These are phyloP conservation scores for Xylaria hypoxylon DNA, from an alignment of 2,329 filamentous ascomycete genomes.

Conservation along the genomic window DNA sequence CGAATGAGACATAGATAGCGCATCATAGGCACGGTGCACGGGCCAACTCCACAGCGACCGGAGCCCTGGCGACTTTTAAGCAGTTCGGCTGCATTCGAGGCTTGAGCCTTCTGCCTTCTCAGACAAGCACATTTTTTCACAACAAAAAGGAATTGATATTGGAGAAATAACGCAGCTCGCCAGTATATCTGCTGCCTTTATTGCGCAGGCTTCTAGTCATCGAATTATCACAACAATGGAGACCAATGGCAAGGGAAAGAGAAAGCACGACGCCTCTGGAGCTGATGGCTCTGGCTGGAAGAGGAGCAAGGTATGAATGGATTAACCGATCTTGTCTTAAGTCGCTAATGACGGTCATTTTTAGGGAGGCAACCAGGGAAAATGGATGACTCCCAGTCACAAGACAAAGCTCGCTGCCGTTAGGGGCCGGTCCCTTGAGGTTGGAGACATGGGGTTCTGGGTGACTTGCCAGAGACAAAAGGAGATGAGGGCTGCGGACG, in stretches of 20 bases:
- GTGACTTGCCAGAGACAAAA: constrained; percentile 79
- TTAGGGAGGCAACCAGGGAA: constrained; percentile 65
- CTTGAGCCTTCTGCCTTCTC: too few relatives aligned
- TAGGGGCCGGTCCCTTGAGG: constrained; percentile 63
- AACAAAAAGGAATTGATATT: neutral
- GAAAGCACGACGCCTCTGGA: constrained; percentile 51
- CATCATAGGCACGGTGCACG: constrained; percentile 17
- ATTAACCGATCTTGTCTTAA: neutral
- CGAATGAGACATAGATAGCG: neutral
- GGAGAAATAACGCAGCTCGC: too few relatives aligned
- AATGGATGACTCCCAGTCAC: constrained; percentile 72
- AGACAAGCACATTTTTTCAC: neutral
- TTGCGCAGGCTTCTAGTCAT: neutral
- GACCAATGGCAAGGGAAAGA: constrained; percentile 49
- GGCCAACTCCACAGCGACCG: constrained; percentile 14
- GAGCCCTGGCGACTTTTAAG: neutral
- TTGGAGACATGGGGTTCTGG: constrained; percentile 81
- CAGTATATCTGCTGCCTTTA: too few relatives aligned
- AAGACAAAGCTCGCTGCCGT: constrained; percentile 59
- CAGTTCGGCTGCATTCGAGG: neutral
- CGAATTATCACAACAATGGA: constrained; percentile 45
- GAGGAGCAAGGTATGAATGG: constrained; percentile 53
- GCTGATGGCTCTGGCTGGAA: constrained; percentile 46
- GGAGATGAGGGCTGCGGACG: constrained; percentile 75
- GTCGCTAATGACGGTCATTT: neutral